phyloP scores from a whole-genome alignment of 2,329 filamentous ascomycete species.

The Echinosphaeria canescens region DNA sequence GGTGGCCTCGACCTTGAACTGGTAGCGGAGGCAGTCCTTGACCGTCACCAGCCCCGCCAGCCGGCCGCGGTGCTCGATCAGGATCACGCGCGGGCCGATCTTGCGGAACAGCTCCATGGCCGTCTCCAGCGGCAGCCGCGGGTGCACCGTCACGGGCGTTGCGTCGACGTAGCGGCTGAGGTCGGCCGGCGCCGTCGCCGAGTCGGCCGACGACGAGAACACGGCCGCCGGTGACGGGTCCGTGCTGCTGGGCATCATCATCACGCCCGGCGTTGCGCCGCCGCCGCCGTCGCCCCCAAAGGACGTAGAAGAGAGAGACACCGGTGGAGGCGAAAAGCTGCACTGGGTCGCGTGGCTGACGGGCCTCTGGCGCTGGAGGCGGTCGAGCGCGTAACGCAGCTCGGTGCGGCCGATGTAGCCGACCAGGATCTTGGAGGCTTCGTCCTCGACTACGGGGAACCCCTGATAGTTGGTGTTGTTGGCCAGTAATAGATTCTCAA shows the following conservation, averaged over 20 bases:
- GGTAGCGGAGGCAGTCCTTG: conserved; percentile 93
- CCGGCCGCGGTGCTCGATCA: conserved; percentile 75
- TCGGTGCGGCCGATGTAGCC: conserved; percentile 91
- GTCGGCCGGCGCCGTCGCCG: conserved; percentile 38
- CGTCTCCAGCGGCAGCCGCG: conserved; percentile 77
- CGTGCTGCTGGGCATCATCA: no score
- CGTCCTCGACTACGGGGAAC: conserved; percentile 74
- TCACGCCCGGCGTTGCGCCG: not conserved
- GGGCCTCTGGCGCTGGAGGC: conserved; percentile 46
- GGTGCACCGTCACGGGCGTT: conserved; percentile 80
- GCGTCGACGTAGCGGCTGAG: conserved; percentile 76
- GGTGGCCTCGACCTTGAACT: conserved; percentile 84
- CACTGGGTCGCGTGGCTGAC: conserved; percentile 51
- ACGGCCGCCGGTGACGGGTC: no score
- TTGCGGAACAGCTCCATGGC: conserved; percentile 99
- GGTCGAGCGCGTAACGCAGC: conserved; percentile 72
- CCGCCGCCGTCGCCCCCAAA: no score
- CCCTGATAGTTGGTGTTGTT: conserved; percentile 70
- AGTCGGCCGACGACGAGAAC: conserved; percentile 3
- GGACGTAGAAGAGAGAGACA: conserved; percentile 6
- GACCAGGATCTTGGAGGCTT: conserved; percentile 46
- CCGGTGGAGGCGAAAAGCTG: conserved; percentile 36
- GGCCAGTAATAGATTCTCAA: no score
- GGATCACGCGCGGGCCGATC: conserved; percentile 81
- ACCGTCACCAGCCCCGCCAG: conserved; percentile 78